Evolutionary conservation across 1,139 yeast genomes (phyloP).

Genomic region (Lodderomyces theae): DNA sequence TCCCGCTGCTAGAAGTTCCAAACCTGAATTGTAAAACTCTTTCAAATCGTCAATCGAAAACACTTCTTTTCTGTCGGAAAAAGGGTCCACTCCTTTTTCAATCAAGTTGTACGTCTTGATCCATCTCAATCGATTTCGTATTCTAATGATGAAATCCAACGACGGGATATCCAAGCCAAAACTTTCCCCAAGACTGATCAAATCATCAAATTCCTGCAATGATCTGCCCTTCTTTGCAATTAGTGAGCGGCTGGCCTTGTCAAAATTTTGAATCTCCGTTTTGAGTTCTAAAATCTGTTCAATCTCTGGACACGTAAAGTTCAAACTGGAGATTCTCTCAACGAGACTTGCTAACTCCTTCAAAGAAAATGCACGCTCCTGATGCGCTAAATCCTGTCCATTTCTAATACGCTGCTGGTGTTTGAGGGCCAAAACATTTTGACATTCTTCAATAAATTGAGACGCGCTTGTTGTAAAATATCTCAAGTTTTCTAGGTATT

Average conservation of each 20-base stretch:
- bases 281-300: slow-evolving; percentile 57
- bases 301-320: slow-evolving; percentile 56
- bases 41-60: slow-evolving; percentile 37
- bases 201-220: slow-evolving; percentile 41
- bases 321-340: slow-evolving; percentile 46
- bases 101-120: slow-evolving; percentile 32
- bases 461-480: slow-evolving; percentile 45
- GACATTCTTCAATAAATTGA: slow-evolving; percentile 57
- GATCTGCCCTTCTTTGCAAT: slow-evolving; percentile 27
- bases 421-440: slow-evolving; percentile 45
- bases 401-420: slow-evolving; percentile 51
- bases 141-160: slow-evolving; percentile 44
- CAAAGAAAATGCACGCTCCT: slow-evolving; percentile 8
- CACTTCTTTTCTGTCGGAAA: slow-evolving; percentile 33
- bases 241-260: slow-evolving; percentile 44
- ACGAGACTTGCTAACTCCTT: slow-evolving; percentile 33
- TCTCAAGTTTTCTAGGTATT: slow-evolving; percentile 35
- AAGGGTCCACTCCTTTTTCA: slow-evolving; percentile 43
- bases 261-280: slow-evolving; percentile 53
- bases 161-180: slow-evolving; percentile 59
- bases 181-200: slow-evolving; percentile 53
- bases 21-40: slow-evolving; percentile 41
- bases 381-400: slow-evolving; percentile 13
- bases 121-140: slow-evolving; percentile 54
- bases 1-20: slow-evolving; percentile 27